Evolutionary conservation across 2,329 filamentous ascomycete species (phyloP), one percentile per base, ranked within the genome.

Genomic region (Mycocentrospora acerina): DNA sequence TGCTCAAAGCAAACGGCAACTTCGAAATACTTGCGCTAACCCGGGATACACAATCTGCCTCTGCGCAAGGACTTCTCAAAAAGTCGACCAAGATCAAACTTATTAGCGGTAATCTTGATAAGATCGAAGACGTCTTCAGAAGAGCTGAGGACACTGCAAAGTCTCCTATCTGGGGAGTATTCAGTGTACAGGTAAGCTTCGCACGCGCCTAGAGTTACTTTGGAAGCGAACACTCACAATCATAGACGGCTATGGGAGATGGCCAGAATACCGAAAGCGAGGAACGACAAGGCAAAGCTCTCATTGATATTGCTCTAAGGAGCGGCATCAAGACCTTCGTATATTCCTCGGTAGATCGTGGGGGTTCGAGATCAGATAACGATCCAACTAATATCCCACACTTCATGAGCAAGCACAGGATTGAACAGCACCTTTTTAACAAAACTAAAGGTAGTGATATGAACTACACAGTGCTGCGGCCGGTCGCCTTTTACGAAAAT

Each of bases 401-500:
- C 55, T 85, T 86, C 55, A 71, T 71, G 40, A 72, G 61, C 53
- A 86, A 86, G 59, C 71, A 79, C 55, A 63, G 73, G 8, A 78
- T 85, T 48, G 82, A 86, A 62, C 65, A 76, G 36, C 71, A 85
- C 43, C 73, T 86, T 8, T 65, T 75, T 14, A 27, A 30, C n/a
- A 41, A 37, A 9, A 22, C 40, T 4, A 14, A n/a, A 8, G 64
- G 72, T 12, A 60, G 57, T 7, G 59, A 60, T 4, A 79, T 81
- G 77, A 63, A 58, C 4, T 85, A 76, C 72, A 81, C 77, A 0
- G 73, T 84, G 17, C 66, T 85, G 1, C 75, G 80, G 2, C 81
- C 81, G 0, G 74, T 76, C 0, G 77, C 75, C 1, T 85, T 84
- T 61, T 75, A 79, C 60, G 80, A 84, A 13, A 80, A 82, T 60